Base-by-base conservation (phyloP, 495 filamentous ascomycete species). In the Penicillium atrosanguineum region DNA sequence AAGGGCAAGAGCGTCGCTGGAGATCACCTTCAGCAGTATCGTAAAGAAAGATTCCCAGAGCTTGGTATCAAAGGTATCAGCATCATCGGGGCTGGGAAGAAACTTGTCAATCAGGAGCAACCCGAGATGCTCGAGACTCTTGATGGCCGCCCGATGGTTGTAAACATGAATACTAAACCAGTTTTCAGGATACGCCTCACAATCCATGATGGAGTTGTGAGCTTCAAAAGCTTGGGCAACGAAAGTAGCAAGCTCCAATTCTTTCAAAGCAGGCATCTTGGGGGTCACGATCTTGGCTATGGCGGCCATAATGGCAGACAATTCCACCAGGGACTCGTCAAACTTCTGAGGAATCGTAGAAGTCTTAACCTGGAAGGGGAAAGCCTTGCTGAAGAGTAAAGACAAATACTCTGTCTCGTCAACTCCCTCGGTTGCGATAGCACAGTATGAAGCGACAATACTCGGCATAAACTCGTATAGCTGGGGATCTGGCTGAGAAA, bases 151-250 rank as follows among this genome's bases (percentile, higher is more conserved):
- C 65, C 89, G 91, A 67, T 97, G 94, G 63, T 99, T 91, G 68
- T 90, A 96, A 38, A 97, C 90, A 68, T 95, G 90, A 36, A 95
- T 81, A 65, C 90, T 96, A 36, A 99, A 79, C 95, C 94, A 98
- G 57, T 75, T 82, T 29, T 82, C 78, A 3, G 94, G 94, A 69
- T 97, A 99, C 1, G 95, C 89, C 55, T 95, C 90, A 56, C 91
- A 90, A 50, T 86, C 80, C 5, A 98, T 73, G 48, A 98, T 91
- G 47, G 90, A 96, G 67, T 89, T 88, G 61, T 95, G 88, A 5
- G 94, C 88, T 53, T 90, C 85, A 7, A 79, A 59, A 4, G 83
- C 81, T 52, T 88, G 84, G 53, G 86, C 84, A 19, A 97, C 67
- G 34, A 95, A 83, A 1, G 80, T 80, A 23, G 88, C 77, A 39